Base-by-base conservation (phyloP, 371 early-diverging fungal species). In the Vavraia culicis region DNA sequence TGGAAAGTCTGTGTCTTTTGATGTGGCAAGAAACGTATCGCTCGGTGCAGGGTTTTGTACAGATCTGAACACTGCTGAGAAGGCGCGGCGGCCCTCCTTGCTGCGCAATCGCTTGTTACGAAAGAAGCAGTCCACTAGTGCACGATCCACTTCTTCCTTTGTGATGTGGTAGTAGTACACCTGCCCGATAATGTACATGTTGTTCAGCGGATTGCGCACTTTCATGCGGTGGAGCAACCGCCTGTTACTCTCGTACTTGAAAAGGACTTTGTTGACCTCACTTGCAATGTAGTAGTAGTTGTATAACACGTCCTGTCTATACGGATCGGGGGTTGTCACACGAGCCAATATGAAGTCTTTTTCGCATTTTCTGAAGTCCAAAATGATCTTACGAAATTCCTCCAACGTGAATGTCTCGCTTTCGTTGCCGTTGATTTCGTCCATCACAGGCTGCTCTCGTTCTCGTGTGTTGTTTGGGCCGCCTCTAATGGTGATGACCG, bases 391-490 rank as follows among this genome's bases (percentile, higher is more conserved):
- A 38, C 73, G 74, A 49, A 81, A 76, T 15, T 75, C 67, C 49
- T 82, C 83, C 18, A 82, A 60, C 1, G 82, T 81, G 58, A 82
- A 82, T 8, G 81, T 79, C 46, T 82, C 83, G 41, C 75, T 74
- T 33, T 74, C 71, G 48, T 62, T 56, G 39, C 68, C 74, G 58
- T 73, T 73, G 15, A 76, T 59, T 20, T 68, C 71, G 61, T 69
- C 76, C 13, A 58, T 27, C 49, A 64, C 41, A 31, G 42, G 48
- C 16, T 45, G 49, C 18, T 60, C 19, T 18, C 44, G 40, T 36
- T 51, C 49, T 18, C 49, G 45, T 9, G 46, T 33, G 33, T 62
- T 50, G 36, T 66, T 54, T 5, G 69, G 69, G n/a, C 59, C 62
- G 4, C 69, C 69, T 16, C 61, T 31, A 41, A 69, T 56, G 23